Percentiles rank a stretch among this genome's conserved stretches.
Conservation (phyloP, 2,329 filamentous ascomycete genomes). For the Xylariaceae sp. region DNA sequence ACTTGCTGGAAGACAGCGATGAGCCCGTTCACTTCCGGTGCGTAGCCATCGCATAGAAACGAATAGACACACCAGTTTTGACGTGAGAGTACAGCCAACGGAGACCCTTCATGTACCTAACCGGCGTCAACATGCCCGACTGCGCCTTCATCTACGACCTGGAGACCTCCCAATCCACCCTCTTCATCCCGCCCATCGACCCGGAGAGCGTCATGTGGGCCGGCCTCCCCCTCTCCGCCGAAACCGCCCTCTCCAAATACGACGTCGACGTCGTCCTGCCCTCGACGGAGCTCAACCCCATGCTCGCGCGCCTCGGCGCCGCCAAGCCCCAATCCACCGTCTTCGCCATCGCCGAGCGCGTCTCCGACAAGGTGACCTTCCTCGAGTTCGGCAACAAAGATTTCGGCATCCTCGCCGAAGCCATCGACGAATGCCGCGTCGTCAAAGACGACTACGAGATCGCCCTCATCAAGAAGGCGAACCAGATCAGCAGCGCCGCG, state of each 20-base stretch:
- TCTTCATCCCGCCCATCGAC: constrained; percentile 87
- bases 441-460: constrained; percentile 73
- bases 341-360: constrained; percentile 73
- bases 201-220: constrained; percentile 91
- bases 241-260: constrained; percentile 71
- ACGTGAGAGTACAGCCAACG: constrained; percentile 59
- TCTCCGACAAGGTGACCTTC: constrained; percentile 67
- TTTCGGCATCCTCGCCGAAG: constrained; percentile 48
- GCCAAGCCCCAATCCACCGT: constrained; percentile 45
- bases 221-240: constrained; percentile 71
- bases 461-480: constrained; percentile 66
- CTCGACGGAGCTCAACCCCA: constrained; percentile 68
- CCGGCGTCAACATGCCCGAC: constrained; percentile 74
- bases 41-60: constrained; percentile 1
- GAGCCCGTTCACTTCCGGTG: constrained; percentile 75
- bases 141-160: constrained; percentile 79
- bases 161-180: constrained; percentile 62
- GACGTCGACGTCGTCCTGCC: constrained; percentile 75
- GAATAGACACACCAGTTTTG: background rate
- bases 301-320: constrained; percentile 52
- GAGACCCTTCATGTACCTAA: constrained; percentile 91
- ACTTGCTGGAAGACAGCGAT: constrained; percentile 85
- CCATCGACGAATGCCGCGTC: constrained; percentile 63
- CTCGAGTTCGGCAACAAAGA: constrained; percentile 64
- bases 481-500: constrained; percentile 61